Evolutionary conservation across 2,329 filamentous ascomycete species (phyloP), one percentile per base, ranked within the genome.

Genomic region (Aspergillus sclerotialis): DNA sequence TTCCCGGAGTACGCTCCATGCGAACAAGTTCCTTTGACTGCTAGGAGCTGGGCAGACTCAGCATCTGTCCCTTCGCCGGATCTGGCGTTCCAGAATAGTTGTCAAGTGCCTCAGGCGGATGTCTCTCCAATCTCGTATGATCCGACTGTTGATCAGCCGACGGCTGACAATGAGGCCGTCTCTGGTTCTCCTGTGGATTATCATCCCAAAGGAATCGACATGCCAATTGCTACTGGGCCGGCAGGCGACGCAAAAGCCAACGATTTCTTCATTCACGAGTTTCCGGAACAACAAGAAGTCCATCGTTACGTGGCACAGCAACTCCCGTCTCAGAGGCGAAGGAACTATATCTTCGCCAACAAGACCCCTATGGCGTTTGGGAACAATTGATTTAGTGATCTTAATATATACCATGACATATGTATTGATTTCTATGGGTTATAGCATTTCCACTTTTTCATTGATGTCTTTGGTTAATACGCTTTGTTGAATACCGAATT

Each of bases 191-290:
- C 53, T 19, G 36, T 60, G 37, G 46, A 59, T 40, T 56, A 56
- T 40, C 48, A 59, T 24, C 43, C 53, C 5, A 56, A 55, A n/a
- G n/a, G n/a, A n/a, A n/a, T n/a, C n/a, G n/a, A n/a, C n/a, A n/a
- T n/a, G n/a, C n/a, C n/a, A n/a, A n/a, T n/a, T n/a, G n/a, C n/a
- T n/a, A n/a, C n/a, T n/a, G n/a, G n/a, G n/a, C 47, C 46, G 30
- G 45, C 36, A 8, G 45, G 45, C 5, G 58, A 63, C 10, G 40
- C 55, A 27, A 61, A 60, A 46, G 49, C 47, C 24, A 55, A 56
- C 1, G 61, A 67, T 41, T 67, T 67, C 40, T 53, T 57, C 37
- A 65, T 68, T 32, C 60, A 64, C 32, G 64, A 67, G 38, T 68
- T 64, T 38, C 57, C 63, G 9, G 55, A 66, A 38, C 64, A 69